phyloP scores from a whole-genome alignment of 768 basidiomycete species.

The Omphalotus guepiniiformis region DNA sequence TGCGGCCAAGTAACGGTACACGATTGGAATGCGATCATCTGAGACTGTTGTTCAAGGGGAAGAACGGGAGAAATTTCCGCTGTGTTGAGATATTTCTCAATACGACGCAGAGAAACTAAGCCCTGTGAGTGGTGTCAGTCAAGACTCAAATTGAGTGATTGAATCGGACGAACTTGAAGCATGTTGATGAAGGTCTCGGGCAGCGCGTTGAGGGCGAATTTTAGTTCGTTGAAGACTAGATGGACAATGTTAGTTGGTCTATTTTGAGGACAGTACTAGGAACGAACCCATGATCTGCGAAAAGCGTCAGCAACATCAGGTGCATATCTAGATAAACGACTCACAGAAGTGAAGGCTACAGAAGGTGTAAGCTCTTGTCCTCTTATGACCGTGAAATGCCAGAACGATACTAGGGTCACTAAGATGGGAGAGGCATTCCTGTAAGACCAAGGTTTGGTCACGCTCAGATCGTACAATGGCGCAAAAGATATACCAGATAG shows the following conservation, averaged over 20 bases:
- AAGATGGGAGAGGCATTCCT: conserved; percentile 50
- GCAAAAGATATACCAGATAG: conserved; percentile 33
- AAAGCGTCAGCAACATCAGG: conserved; percentile 46
- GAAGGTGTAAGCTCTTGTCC: conserved; percentile 72
- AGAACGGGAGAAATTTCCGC: conserved; percentile 67
- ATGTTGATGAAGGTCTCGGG: conserved; percentile 91
- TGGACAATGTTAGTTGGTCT: not conserved
- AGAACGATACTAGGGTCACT: conserved; percentile 59
- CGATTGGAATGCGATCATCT: conserved; percentile 69
- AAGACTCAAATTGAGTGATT: not conserved
- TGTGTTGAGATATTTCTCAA: conserved; percentile 81
- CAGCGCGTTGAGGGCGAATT: conserved; percentile 81
- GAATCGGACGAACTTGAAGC: conserved; percentile 54
- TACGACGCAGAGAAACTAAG: conserved; percentile 81
- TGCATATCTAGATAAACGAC: conserved; percentile 37
- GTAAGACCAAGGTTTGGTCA: conserved; percentile 24
- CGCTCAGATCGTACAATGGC: not conserved
- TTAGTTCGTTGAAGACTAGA: conserved; percentile 81
- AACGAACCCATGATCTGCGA: conserved; percentile 43
- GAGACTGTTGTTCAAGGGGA: conserved; percentile 52
- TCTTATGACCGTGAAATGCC: conserved; percentile 72
- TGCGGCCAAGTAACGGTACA: conserved; percentile 92
- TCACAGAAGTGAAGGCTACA: conserved; percentile 73
- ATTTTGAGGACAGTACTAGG: not conserved
- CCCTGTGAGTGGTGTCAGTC: conserved; percentile 34